Conservation (phyloP, 148 eudicot species). For the Cornus kousa region DNA sequence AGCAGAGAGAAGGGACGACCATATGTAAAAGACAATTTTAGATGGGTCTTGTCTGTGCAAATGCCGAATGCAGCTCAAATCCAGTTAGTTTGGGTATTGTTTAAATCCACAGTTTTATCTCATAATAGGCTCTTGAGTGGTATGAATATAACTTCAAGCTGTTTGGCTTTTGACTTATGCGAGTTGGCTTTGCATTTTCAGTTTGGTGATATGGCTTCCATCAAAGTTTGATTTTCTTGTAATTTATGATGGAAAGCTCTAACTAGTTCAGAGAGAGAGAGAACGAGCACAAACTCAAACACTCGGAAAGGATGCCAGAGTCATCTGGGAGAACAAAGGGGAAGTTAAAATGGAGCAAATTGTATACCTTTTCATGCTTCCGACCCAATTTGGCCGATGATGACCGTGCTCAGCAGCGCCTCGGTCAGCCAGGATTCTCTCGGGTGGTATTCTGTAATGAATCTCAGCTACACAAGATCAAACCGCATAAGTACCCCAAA, state of each 20-base stretch:
- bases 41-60: neutral
- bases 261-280: neutral
- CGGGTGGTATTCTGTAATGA: slow-evolving; percentile 44
- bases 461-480: slow-evolving; percentile 30
- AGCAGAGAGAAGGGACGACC: slow-evolving; percentile 1
- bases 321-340: slow-evolving; percentile 26
- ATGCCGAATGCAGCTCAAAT: neutral
- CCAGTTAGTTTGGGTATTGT: neutral
- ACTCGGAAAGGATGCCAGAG: slow-evolving; percentile 1
- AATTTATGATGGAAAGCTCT: too few species aligned
- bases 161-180: neutral
- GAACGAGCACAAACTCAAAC: neutral
- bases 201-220: too few species aligned
- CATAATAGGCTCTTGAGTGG: neutral
- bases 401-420: slow-evolving; percentile 8
- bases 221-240: neutral
- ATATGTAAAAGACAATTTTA: neutral
- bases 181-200: neutral
- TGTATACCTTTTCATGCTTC: slow-evolving; percentile 42
- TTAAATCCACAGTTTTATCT: neutral
- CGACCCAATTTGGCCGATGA: slow-evolving; percentile 11
- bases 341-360: slow-evolving; percentile 43
- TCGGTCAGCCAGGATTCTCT: slow-evolving; percentile 45
- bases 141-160: neutral
- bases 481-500: slow-evolving; percentile 31